phyloP scores from a whole-genome alignment of 2,329 filamentous ascomycete genomes.

The Graphilbum fragrans region DNA sequence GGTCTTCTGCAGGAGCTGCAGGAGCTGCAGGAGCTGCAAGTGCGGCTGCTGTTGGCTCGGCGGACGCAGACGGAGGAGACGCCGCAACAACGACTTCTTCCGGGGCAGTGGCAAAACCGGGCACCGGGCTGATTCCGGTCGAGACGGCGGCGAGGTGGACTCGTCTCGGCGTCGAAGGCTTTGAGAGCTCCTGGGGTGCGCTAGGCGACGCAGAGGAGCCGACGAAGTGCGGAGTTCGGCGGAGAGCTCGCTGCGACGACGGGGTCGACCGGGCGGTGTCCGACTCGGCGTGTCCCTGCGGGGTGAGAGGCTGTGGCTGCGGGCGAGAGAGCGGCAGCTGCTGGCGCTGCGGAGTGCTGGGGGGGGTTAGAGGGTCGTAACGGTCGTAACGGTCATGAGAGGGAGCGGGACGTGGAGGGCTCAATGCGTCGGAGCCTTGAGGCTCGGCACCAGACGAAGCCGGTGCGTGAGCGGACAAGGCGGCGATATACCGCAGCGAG shows the following conservation, averaged over 20 bases:
- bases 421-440: conserved; percentile 8
- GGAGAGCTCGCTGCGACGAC: conserved; percentile 34
- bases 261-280: conserved; percentile 31
- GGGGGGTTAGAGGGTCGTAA: conserved; percentile 31
- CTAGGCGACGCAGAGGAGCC: conserved; percentile 14
- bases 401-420: conserved; percentile 3
- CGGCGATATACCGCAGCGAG: conserved; percentile 5
- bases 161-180: conserved; percentile 12
- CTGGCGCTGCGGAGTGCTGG: conserved; percentile 21
- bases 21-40: conserved; percentile 6
- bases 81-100: conserved; percentile 15
- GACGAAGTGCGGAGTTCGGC: conserved; percentile 39
- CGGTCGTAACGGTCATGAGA: conserved; percentile 43
- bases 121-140: conserved; percentile 33
- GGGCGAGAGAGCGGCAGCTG: conserved; percentile 22
- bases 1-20: too few species aligned
- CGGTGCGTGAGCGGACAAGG: conserved; percentile 9
- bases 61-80: not conserved
- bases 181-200: not conserved
- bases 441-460: conserved; percentile 9
- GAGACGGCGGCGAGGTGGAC: conserved; percentile 35
- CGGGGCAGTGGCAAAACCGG: conserved; percentile 22
- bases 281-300: conserved; percentile 9
- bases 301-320: conserved; percentile 22
- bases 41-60: not conserved